phyloP scores from a whole-genome alignment of 2,329 filamentous ascomycete genomes.

The Aureobasidium sp. region DNA sequence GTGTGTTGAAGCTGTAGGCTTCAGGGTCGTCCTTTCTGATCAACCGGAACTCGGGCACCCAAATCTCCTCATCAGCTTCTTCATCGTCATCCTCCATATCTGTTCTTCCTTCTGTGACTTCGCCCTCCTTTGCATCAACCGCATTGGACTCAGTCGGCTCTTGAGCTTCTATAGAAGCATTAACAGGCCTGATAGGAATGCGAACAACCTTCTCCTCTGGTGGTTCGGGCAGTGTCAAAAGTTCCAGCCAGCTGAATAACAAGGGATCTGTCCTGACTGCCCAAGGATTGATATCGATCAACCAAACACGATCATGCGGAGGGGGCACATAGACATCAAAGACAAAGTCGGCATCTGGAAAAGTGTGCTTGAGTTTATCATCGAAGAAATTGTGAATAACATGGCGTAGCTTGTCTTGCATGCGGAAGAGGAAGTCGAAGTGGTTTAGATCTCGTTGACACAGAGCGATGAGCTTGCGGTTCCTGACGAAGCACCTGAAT shows the following conservation, averaged over 20 bases:
- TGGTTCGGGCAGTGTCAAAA: constrained; percentile 64
- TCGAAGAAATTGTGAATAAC: constrained; percentile 73
- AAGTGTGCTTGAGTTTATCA: constrained; percentile 63
- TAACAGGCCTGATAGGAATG: constrained; percentile 11
- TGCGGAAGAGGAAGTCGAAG: constrained; percentile 70
- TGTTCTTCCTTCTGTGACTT: background rate
- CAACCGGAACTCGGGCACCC: constrained; percentile 68
- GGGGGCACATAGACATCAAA: constrained; percentile 90
- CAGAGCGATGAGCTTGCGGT: constrained; percentile 71
- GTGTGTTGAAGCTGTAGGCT: constrained; percentile 75
- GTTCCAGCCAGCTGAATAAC: constrained; percentile 82
- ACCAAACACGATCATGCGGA: constrained; percentile 66
- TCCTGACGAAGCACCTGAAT: constrained; percentile 90
- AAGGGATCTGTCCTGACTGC: constrained; percentile 81
- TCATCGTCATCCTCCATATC: constrained; percentile 37
- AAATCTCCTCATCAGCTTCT: constrained; percentile 46
- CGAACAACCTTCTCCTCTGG: constrained; percentile 19
- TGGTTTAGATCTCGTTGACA: constrained; percentile 86
- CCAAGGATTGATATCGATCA: constrained; percentile 96
- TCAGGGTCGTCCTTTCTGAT: constrained; percentile 80
- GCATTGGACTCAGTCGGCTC: background rate
- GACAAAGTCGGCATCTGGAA: constrained; percentile 75
- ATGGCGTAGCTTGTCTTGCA: constrained; percentile 61
- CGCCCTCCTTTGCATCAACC: background rate
- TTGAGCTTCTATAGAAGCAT: background rate